These are phyloP conservation scores for Ramularia endophylla DNA, from an alignment of 2,329 filamentous ascomycete species.

Conservation along the genomic window DNA sequence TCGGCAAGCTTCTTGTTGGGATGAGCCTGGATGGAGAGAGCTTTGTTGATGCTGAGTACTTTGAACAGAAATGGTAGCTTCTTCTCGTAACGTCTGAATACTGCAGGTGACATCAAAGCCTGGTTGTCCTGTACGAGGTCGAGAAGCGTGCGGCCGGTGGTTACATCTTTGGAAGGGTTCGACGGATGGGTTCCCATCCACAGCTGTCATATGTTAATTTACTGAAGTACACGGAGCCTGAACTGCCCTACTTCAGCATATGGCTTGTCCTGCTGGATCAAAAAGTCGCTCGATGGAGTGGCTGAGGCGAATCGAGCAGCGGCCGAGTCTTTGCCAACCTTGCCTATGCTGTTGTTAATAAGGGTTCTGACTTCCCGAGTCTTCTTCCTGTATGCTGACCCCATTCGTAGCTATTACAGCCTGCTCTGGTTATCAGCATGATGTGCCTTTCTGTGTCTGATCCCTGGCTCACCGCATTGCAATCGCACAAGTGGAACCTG, in stretches of 20 bases:
- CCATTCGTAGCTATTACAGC: slow-evolving; percentile 99
- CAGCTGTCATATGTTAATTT: slow-evolving; percentile 51
- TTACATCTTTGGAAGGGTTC: slow-evolving; percentile 84
- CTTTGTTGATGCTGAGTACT: slow-evolving; percentile 91
- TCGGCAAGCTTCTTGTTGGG: slow-evolving; percentile 68
- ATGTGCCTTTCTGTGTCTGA: no score
- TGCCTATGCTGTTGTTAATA: slow-evolving; percentile 49
- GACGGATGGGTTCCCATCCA: slow-evolving; percentile 99
- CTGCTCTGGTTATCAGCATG: no score
- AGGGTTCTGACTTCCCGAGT: background rate
- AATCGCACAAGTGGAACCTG: slow-evolving; percentile 80
- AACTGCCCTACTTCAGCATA: slow-evolving; percentile 74
- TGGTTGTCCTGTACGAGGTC: slow-evolving; percentile 85
- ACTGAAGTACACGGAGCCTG: background rate
- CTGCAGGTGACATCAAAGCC: slow-evolving; percentile 66
- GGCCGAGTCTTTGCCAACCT: slow-evolving; percentile 79
- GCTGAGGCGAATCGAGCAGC: slow-evolving; percentile 86
- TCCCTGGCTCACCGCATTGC: slow-evolving; percentile 56
- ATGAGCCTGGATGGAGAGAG: slow-evolving; percentile 93
- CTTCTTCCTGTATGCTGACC: slow-evolving; percentile 42
- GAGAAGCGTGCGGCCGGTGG: slow-evolving; percentile 76
- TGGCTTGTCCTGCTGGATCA: slow-evolving; percentile 77
- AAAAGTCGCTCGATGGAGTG: slow-evolving; percentile 67
- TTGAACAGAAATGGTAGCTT: slow-evolving; percentile 98
- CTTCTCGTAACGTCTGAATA: slow-evolving; percentile 67